A percentile compares a stretch with the other conserved stretches of the same genome.
These are phyloP conservation scores for Talaromyces sp. DNA, from an alignment of 2,329 filamentous ascomycete species.

Conservation along the genomic window DNA sequence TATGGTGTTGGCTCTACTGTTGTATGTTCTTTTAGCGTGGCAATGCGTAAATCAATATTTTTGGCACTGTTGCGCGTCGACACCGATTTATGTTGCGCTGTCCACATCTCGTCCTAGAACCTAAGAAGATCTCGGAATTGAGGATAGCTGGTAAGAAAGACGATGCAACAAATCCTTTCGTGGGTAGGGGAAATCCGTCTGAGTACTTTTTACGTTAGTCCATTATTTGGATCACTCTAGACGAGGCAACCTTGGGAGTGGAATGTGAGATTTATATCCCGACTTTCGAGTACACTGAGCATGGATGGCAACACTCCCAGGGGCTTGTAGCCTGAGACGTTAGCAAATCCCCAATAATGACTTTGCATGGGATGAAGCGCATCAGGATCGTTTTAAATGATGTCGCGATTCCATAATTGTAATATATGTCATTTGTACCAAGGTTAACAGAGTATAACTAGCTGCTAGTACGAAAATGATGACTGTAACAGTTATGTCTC, in stretches of 20 bases:
- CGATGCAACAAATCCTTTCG: no score
- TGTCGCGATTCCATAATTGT: not conserved
- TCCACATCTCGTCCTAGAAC: not conserved
- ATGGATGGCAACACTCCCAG: not conserved
- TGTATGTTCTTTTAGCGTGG: not conserved
- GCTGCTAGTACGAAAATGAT: not conserved
- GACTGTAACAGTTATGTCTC: not conserved
- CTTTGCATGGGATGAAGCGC: not conserved
- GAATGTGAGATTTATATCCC: no score
- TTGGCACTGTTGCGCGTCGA: conserved; percentile 7
- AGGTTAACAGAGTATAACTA: no score
- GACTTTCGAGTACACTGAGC: not conserved
- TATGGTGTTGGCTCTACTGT: not conserved
- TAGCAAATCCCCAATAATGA: not conserved
- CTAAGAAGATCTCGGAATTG: not conserved
- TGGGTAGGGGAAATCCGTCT: no score
- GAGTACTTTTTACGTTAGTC: no score
- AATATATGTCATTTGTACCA: not conserved
- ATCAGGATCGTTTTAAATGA: not conserved
- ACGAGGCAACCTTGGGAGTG: no score
- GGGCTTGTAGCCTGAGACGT: not conserved
- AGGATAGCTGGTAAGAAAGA: no score
- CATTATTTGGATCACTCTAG: no score
- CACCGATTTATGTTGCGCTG: not conserved
- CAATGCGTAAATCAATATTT: conserved; percentile 7